Percentiles rank a stretch among this genome's conserved stretches.
phyloP scores from a whole-genome alignment of 2,329 filamentous ascomycete species.

The Pochonia chlamydosporia region DNA sequence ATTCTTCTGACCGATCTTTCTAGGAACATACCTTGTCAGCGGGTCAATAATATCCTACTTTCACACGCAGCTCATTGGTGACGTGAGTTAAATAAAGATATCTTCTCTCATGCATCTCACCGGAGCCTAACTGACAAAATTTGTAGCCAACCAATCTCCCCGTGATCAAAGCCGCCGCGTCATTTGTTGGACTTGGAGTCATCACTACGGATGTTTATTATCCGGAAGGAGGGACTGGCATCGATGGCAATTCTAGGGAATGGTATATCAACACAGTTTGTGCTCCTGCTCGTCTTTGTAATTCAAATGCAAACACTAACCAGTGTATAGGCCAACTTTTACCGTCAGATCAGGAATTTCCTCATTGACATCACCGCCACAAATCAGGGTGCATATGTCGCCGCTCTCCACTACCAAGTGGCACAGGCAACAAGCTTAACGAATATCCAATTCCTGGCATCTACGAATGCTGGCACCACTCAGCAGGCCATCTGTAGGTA shows the following conservation, averaged over 20 bases:
- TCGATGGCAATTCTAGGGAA: no score
- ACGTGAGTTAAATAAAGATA: not conserved
- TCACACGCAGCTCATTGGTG: not conserved
- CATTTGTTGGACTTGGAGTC: no score
- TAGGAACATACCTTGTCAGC: not conserved
- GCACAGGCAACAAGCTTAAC: slow-evolving; percentile 32
- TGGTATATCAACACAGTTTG: no score
- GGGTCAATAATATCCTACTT: not conserved
- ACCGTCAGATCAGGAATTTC: slow-evolving; percentile 59
- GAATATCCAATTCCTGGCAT: not conserved
- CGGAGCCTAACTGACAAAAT: not conserved
- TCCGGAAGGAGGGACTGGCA: no score
- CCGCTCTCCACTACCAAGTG: slow-evolving; percentile 56
- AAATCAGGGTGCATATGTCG: slow-evolving; percentile 35
- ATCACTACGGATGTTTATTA: no score
- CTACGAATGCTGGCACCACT: not conserved
- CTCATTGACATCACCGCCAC: slow-evolving; percentile 32
- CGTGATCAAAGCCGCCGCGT: no score
- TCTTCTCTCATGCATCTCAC: no score
- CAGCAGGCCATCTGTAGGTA: slow-evolving; percentile 16
- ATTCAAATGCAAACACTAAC: not conserved
- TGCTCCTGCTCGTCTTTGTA: not conserved
- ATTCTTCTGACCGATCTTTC: no score
- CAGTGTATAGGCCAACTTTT: slow-evolving; percentile 45
- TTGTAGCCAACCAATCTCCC: not conserved